These are phyloP conservation scores for Jamesozyma rosinii DNA, from an alignment of 805 yeast species.

Conservation along the genomic window DNA sequence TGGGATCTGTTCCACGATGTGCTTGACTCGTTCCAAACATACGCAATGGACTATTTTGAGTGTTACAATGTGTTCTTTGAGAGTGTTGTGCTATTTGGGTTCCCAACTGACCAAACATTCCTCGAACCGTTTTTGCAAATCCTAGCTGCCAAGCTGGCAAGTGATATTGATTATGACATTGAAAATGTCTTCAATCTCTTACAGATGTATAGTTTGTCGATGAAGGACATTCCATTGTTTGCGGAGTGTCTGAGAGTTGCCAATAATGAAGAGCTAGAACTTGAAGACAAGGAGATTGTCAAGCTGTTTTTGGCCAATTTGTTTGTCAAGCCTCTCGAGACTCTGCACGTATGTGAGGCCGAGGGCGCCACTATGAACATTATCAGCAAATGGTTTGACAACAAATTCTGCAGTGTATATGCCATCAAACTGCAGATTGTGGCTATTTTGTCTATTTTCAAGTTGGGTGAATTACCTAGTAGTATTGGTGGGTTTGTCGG, in stretches of 20 bases:
- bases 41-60: slow-evolving; percentile 52
- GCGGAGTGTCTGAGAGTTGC: slow-evolving; percentile 16
- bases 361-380: slow-evolving; percentile 39
- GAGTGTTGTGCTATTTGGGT: slow-evolving; percentile 44
- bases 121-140: slow-evolving; percentile 23
- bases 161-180: slow-evolving; percentile 33
- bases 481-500: slow-evolving; percentile 33
- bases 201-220: slow-evolving; percentile 24
- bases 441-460: slow-evolving; percentile 50
- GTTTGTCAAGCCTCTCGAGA: slow-evolving; percentile 48
- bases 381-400: slow-evolving; percentile 56
- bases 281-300: slow-evolving; percentile 38
- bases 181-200: slow-evolving; percentile 31
- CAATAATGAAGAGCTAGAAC: slow-evolving; percentile 29
- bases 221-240: slow-evolving; percentile 28
- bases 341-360: slow-evolving; percentile 45
- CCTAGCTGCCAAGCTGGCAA: slow-evolving; percentile 21
- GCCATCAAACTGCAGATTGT: slow-evolving; percentile 66
- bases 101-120: slow-evolving; percentile 30
- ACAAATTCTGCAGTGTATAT: slow-evolving; percentile 55
- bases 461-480: slow-evolving; percentile 34
- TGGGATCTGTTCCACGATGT: slow-evolving; percentile 46
- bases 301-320: slow-evolving; percentile 58
- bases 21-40: slow-evolving; percentile 47
- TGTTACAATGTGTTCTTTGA: slow-evolving; percentile 49